Evolutionary conservation across 2,329 filamentous ascomycete species (phyloP).

Genomic region (Colletotrichum orbiculare): DNA sequence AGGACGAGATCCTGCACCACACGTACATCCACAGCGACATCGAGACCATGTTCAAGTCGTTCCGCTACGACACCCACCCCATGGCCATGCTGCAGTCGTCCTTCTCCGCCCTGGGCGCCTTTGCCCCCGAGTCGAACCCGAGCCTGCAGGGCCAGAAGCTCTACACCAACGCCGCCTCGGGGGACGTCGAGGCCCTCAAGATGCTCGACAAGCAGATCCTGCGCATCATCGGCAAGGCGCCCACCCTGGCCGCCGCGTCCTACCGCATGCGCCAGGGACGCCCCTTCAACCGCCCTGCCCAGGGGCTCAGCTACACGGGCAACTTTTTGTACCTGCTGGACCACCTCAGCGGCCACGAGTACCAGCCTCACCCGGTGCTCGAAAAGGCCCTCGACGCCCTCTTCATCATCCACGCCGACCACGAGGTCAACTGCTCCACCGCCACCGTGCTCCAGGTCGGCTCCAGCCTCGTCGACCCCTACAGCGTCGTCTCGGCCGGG

Average conservation of each 20-base stretch:
- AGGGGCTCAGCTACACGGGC: conserved; percentile 61
- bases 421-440: conserved; percentile 69
- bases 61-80: conserved; percentile 63
- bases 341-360: conserved; percentile 58
- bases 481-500: conserved; percentile 62
- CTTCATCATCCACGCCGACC: conserved; percentile 67
- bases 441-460: conserved; percentile 67
- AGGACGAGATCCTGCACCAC: conserved; percentile 62
- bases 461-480: conserved; percentile 66
- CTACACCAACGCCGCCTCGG: conserved; percentile 57
- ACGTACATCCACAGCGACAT: conserved; percentile 61
- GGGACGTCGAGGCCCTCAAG: conserved; percentile 53
- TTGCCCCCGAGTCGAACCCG: conserved; percentile 61
- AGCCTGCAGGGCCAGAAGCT: conserved; percentile 61
- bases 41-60: conserved; percentile 61
- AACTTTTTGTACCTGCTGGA: conserved; percentile 68
- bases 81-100: conserved; percentile 63
- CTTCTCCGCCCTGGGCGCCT: conserved; percentile 61
- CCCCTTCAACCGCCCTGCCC: conserved; percentile 60
- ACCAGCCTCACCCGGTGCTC: conserved; percentile 60
- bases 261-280: conserved; percentile 65
- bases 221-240: conserved; percentile 62
- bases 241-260: conserved; percentile 60
- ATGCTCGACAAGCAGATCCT: conserved; percentile 64
- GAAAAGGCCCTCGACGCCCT: conserved; percentile 63